These are phyloP conservation scores for Nothophaeocryptopus gaeumannii DNA, from an alignment of 2,329 filamentous ascomycete genomes.

Conservation along the genomic window DNA sequence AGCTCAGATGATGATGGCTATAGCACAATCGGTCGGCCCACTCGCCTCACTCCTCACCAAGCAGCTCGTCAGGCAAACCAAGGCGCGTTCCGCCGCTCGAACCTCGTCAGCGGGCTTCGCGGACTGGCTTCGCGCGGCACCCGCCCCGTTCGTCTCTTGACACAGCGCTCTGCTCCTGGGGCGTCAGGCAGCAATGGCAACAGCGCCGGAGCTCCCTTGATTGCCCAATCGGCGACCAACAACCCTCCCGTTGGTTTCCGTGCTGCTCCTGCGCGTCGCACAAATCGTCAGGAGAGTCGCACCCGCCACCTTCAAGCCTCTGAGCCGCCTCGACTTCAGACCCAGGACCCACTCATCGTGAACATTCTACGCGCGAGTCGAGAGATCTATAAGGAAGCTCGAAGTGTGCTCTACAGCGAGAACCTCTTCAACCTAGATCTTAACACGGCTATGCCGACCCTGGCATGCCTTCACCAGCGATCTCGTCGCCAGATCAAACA, in stretches of 20 bases:
- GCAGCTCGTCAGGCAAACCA: no score
- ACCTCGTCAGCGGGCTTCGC: background rate
- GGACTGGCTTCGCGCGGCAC: background rate
- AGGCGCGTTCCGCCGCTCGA: background rate
- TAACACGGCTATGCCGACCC: conserved; percentile 37
- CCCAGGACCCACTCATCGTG: conserved; percentile 38
- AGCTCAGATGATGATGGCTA: conserved; percentile 8
- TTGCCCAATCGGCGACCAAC: background rate
- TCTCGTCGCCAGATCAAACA: conserved; percentile 44
- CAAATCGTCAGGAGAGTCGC: background rate
- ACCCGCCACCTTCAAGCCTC: no score
- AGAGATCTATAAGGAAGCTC: conserved; percentile 42
- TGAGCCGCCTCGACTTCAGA: conserved; percentile 23
- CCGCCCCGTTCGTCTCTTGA: conserved; percentile 1
- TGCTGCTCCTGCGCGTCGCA: background rate
- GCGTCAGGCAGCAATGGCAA: conserved; percentile 4
- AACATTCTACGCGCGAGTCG: conserved; percentile 41
- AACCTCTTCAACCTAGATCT: conserved; percentile 43
- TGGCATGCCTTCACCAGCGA: conserved; percentile 43
- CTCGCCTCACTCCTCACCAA: no score
- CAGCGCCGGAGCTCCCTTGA: no score
- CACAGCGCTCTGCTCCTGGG: conserved; percentile 2
- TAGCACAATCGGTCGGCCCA: no score
- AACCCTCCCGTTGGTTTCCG: background rate
- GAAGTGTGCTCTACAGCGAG: conserved; percentile 40